A percentile compares a stretch with the other conserved stretches of the same genome.
phyloP scores from a whole-genome alignment of 148 eudicot genomes.

The Tetragonia tetragonoides region DNA sequence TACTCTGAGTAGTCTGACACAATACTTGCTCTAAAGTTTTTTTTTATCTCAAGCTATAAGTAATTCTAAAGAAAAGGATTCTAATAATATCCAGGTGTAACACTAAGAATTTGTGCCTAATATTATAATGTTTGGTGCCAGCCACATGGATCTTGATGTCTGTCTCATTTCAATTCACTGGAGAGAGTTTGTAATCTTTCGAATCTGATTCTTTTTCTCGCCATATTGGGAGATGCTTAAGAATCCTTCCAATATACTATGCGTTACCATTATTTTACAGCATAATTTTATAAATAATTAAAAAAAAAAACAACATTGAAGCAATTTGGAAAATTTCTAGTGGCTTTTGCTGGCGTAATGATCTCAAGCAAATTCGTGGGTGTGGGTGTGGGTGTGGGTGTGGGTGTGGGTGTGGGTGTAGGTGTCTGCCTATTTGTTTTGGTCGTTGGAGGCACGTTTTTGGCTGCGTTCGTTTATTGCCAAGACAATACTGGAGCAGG shows the following conservation, averaged over 20 bases:
- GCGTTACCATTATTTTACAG: no score
- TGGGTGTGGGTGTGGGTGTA: not conserved
- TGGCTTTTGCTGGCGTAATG: not conserved
- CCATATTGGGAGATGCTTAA: constrained; percentile 2
- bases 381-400: not conserved
- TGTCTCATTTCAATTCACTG: not conserved
- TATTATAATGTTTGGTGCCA: constrained; percentile 17
- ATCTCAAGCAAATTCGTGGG: not conserved
- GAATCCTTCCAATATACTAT: constrained; percentile 9
- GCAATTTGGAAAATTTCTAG: not conserved
- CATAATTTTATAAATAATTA: no score
- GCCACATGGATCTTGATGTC: constrained; percentile 17
- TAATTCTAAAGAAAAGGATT: no score
- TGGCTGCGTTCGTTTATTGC: not conserved
- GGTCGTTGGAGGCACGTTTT: constrained; percentile 3
- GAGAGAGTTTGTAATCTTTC: not conserved
- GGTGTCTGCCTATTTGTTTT: not conserved
- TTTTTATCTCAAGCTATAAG: no score
- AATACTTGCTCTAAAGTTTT: no score
- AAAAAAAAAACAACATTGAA: not conserved
- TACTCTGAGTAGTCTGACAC: no score
- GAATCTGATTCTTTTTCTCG: constrained; percentile 20
- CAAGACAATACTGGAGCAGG: not conserved
- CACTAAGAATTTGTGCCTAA: not conserved
- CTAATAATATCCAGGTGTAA: constrained; percentile 3